phyloP scores from a whole-genome alignment of 768 basidiomycete species.

The Suillus hirtellus region DNA sequence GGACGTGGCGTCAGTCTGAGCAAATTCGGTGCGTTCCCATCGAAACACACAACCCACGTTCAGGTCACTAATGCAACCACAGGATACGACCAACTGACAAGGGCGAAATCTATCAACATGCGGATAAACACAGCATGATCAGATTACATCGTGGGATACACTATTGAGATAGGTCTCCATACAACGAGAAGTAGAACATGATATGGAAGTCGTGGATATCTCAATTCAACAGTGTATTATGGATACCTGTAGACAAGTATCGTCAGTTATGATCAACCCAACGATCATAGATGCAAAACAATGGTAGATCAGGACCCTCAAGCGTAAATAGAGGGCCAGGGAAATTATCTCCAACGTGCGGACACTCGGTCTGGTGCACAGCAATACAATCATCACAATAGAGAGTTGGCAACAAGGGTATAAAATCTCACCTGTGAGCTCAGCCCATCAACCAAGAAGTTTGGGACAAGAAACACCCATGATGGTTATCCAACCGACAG shows the following conservation, averaged over 20 bases:
- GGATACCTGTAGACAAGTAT: neutral
- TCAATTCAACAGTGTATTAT: constrained; percentile 45
- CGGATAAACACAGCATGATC: constrained; percentile 57
- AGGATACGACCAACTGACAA: constrained; percentile 87
- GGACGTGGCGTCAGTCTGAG: constrained; percentile 91
- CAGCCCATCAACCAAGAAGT: neutral
- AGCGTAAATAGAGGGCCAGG: constrained; percentile 36
- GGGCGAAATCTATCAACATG: constrained; percentile 81
- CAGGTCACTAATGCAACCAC: constrained; percentile 10
- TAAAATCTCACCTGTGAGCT: neutral
- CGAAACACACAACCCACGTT: neutral
- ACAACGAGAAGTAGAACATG: constrained; percentile 78
- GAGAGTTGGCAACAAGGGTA: neutral
- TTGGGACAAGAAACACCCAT: neutral
- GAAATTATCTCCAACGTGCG: constrained; percentile 34
- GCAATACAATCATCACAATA: constrained; percentile 35
- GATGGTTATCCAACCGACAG: accelerated
- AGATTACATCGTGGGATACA: neutral
- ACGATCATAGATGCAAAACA: neutral
- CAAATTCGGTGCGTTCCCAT: constrained; percentile 70
- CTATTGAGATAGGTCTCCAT: neutral
- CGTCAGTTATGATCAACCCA: constrained; percentile 4
- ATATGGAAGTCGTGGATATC: constrained; percentile 76
- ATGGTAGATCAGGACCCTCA: constrained; percentile 32
- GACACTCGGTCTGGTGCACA: constrained; percentile 39